Conservation (phyloP, 805 yeast species). For the Saccharomycopsis vini region DNA sequence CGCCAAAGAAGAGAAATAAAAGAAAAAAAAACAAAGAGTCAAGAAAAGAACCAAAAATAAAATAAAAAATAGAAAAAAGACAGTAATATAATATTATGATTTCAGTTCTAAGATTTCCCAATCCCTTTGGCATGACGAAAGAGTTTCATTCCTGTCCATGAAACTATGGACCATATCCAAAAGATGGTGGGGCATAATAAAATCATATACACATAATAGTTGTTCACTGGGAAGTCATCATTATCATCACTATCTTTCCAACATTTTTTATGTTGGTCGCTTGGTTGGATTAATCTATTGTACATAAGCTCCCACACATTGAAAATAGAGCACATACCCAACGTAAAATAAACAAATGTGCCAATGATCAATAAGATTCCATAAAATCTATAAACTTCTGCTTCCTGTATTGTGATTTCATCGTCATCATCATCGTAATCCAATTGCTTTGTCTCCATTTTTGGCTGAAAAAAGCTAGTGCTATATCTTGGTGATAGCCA, state of each 20-base stretch:
- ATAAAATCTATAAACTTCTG: slow-evolving; percentile 1
- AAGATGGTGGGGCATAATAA: slow-evolving; percentile 27
- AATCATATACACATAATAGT: slow-evolving; percentile 28
- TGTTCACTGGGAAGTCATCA: slow-evolving; percentile 29
- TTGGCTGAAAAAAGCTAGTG: no score
- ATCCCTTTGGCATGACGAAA: slow-evolving; percentile 69
- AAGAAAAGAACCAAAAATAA: neutral
- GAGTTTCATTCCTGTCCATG: slow-evolving; percentile 73
- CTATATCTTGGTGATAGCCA: no score
- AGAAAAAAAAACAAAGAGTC: neutral
- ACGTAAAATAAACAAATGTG: slow-evolving; percentile 5
- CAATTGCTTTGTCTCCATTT: neutral
- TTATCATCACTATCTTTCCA: neutral
- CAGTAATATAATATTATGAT: neutral
- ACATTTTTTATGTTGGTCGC: neutral
- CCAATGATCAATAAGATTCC: slow-evolving; percentile 8
- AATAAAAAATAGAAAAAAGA: neutral
- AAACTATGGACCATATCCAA: slow-evolving; percentile 61
- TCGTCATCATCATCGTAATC: neutral
- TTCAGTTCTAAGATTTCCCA: slow-evolving; percentile 20
- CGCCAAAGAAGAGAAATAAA: neutral
- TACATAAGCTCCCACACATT: slow-evolving; percentile 7
- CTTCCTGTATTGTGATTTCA: neutral
- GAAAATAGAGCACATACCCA: slow-evolving; percentile 14
- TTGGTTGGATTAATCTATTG: neutral